phyloP scores from a whole-genome alignment of 2,329 filamentous ascomycete genomes.

The Claviceps digitariae region DNA sequence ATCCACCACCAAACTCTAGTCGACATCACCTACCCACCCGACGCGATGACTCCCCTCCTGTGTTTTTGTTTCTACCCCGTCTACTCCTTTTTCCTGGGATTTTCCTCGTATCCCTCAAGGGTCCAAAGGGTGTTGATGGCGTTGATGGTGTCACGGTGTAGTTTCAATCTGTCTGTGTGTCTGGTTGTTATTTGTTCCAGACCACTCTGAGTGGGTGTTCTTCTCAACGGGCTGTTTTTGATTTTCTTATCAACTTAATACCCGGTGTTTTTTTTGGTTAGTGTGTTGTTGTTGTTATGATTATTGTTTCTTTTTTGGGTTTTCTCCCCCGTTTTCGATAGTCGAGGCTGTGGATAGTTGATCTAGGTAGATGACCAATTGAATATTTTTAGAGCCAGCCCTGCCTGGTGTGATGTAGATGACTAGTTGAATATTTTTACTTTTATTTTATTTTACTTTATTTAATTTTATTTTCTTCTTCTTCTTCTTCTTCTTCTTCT shows the following conservation, averaged over 20 bases:
- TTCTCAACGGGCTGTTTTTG: background rate
- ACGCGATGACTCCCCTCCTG: background rate
- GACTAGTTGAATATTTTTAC: no score
- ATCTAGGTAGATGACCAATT: no score
- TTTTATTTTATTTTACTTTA: no score
- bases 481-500: no score
- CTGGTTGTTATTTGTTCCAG: no score
- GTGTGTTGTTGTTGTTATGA: background rate
- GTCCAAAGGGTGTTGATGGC: conserved; percentile 17
- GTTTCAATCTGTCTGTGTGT: conserved; percentile 11
- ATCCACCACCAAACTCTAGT: background rate
- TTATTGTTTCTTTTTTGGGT: background rate
- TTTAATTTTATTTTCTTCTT: no score
- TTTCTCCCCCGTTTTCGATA: background rate
- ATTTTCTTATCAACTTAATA: background rate
- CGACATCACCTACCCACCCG: background rate
- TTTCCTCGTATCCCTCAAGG: background rate
- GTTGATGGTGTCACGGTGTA: conserved; percentile 17
- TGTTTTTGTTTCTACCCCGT: background rate
- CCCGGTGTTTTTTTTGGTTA: background rate
- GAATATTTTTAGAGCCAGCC: no score
- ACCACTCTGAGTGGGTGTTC: background rate
- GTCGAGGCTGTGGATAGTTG: no score
- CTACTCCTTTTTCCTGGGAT: background rate
- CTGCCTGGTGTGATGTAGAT: no score